Percentiles rank a stretch among this genome's conserved stretches.
phyloP scores from a whole-genome alignment of 768 basidiomycete species.

The Scleroderma citrinum region DNA sequence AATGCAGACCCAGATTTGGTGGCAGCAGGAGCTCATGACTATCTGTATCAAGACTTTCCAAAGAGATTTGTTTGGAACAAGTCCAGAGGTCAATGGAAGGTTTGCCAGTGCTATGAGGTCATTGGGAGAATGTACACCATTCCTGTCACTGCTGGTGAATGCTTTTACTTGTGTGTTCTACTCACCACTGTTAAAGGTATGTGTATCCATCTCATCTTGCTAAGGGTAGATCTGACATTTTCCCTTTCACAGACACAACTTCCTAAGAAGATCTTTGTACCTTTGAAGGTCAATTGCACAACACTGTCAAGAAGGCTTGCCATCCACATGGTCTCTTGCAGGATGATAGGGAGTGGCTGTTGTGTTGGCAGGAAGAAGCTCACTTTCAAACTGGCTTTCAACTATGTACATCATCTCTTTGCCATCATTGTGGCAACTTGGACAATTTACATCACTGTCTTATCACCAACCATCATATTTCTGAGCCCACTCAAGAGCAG shows the following conservation, averaged over 20 bases:
- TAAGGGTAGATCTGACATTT: background rate
- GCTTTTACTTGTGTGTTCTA: conserved; percentile 35
- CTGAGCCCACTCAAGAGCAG: conserved; percentile 25
- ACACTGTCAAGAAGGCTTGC: conserved; percentile 38
- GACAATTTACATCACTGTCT: conserved; percentile 33
- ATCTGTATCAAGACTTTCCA: conserved; percentile 32
- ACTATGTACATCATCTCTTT: conserved; percentile 33
- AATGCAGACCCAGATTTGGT: too few species aligned
- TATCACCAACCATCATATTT: background rate
- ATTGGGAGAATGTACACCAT: conserved; percentile 29
- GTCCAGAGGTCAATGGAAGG: background rate
- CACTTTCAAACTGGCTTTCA: conserved; percentile 32
- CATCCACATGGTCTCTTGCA: conserved; percentile 33
- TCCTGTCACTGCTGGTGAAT: conserved; percentile 27
- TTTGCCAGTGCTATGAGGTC: conserved; percentile 12
- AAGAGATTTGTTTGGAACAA: conserved; percentile 21
- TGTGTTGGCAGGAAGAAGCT: conserved; percentile 37
- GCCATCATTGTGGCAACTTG: conserved; percentile 33
- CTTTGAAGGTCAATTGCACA: conserved; percentile 17
- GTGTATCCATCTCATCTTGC: conserved; percentile 37
- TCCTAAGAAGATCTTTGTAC: conserved; percentile 24
- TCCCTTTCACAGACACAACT: conserved; percentile 6
- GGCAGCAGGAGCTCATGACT: background rate
- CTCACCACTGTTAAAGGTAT: conserved; percentile 32
- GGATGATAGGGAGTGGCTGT: conserved; percentile 42